These are phyloP conservation scores for Dipodascopsis uninucleata DNA, from an alignment of 805 yeast genomes.

Conservation along the genomic window DNA sequence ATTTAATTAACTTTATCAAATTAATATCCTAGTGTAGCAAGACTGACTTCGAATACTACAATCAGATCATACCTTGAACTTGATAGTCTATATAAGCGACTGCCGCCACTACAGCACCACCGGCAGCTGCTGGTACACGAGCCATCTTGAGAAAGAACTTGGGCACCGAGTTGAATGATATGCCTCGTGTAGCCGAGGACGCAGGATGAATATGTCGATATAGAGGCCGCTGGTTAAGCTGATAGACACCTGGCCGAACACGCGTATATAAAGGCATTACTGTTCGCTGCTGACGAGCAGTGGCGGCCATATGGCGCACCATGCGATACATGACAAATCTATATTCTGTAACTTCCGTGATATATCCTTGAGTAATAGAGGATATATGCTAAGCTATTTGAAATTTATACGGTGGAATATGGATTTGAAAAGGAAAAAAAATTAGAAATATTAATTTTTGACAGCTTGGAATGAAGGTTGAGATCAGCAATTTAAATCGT, in stretches of 20 bases:
- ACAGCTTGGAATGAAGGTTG: no score
- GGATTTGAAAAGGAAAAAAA: no score
- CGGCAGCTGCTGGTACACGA: slow-evolving; percentile 74
- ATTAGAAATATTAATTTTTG: no score
- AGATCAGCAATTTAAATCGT: no score
- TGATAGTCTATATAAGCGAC: slow-evolving; percentile 90
- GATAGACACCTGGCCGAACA: slow-evolving; percentile 1
- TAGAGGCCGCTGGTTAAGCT: neutral
- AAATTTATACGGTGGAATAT: no score
- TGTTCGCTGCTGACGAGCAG: slow-evolving; percentile 1
- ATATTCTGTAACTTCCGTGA: neutral
- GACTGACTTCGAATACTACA: slow-evolving; percentile 3
- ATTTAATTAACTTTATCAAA: neutral
- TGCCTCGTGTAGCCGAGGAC: slow-evolving; percentile 2
- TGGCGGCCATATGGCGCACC: slow-evolving; percentile 4
- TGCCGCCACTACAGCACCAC: slow-evolving; percentile 91
- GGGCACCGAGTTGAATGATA: slow-evolving; percentile 23
- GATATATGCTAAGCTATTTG: no score
- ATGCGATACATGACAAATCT: slow-evolving; percentile 3
- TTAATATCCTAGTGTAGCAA: neutral
- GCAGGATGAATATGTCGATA: slow-evolving; percentile 2
- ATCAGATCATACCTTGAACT: slow-evolving; percentile 50
- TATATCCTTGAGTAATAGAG: no score
- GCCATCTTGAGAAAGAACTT: slow-evolving; percentile 31
- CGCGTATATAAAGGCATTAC: neutral